Base-by-base conservation (phyloP, 2,329 filamentous ascomycete genomes). In the Aspergillus chevalieri region DNA sequence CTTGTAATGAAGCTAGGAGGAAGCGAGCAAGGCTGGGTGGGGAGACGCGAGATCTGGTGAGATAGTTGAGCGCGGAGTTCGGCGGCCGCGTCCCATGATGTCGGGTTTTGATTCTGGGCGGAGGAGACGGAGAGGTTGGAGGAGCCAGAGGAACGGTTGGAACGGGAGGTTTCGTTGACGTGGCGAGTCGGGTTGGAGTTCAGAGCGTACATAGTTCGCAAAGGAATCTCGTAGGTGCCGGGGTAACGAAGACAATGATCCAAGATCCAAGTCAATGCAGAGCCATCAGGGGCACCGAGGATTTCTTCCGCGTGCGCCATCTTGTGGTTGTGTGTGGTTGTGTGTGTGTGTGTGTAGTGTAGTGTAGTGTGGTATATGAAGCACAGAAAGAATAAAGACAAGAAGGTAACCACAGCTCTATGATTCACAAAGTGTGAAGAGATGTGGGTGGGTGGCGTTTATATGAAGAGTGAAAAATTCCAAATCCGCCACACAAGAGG, bases 171-270 rank as follows among this genome's bases (percentile, higher is more conserved):
- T 30, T 72, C 61, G 51, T 57, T 54, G 24, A 66, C 64, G 49
- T 69, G 67, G 43, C 68, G 64, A 44, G 67, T 75, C 15, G 80
- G 75, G 15, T 78, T 76, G 53, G 78, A 82, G 62, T 86, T 86
- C 64, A 86, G 74, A 22, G 78, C 78, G 70, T 85, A 85, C 79
- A 85, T 85, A 54, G 81, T 84, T 50, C 82, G 78, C 24, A 86
- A 73, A 17, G 83, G 83, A 28, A 85, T 80, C 59, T 85, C 83
- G 61, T 85, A 85, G 57, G 74, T 79, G 58, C 75, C 77, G 7
- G 81, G 81, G 61, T 84, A 82, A 50, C 78, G 76, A 47, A 84
- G 68, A 50, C 83, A 74, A 62, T 82, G 80, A 50, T 82, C 80
- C 45, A 82, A 71, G 52, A 83, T 79, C 75, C 78, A 75, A 52